These are phyloP conservation scores for Lecanicillium sp. DNA, from an alignment of 2,329 filamentous ascomycete species.

Conservation along the genomic window DNA sequence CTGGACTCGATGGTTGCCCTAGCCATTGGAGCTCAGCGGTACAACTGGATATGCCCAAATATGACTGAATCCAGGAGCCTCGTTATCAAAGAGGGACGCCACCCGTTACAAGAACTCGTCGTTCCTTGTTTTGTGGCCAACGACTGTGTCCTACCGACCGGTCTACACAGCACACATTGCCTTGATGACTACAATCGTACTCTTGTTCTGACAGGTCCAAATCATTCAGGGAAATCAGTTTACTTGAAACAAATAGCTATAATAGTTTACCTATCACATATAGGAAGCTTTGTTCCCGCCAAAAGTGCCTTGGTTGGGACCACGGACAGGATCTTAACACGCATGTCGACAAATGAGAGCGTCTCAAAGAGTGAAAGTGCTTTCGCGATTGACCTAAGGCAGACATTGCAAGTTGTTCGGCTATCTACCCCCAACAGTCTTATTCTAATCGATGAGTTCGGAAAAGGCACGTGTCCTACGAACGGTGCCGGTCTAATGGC, in stretches of 20 bases:
- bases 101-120: constrained; percentile 78
- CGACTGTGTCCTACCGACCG: constrained; percentile 52
- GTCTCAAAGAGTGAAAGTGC: constrained; percentile 51
- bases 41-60: constrained; percentile 60
- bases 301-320: constrained; percentile 68
- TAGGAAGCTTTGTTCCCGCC: constrained; percentile 88
- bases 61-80: constrained; percentile 66
- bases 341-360: constrained; percentile 66
- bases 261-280: constrained; percentile 85
- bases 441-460: constrained; percentile 88
- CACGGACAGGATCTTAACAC: constrained; percentile 86
- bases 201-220: constrained; percentile 81
- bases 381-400: constrained; percentile 74
- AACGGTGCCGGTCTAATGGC: constrained; percentile 52
- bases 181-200: constrained; percentile 40
- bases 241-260: constrained; percentile 90
- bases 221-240: constrained; percentile 93
- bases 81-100: constrained; percentile 68
- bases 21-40: constrained; percentile 65
- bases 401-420: constrained; percentile 69
- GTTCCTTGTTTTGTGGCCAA: constrained; percentile 79
- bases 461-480: constrained; percentile 51
- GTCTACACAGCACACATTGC: constrained; percentile 20
- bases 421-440: constrained; percentile 70
- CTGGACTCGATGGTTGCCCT: constrained; percentile 80